Base-by-base conservation (phyloP, 2,329 filamentous ascomycete genomes). In the Xylaria sp. region DNA sequence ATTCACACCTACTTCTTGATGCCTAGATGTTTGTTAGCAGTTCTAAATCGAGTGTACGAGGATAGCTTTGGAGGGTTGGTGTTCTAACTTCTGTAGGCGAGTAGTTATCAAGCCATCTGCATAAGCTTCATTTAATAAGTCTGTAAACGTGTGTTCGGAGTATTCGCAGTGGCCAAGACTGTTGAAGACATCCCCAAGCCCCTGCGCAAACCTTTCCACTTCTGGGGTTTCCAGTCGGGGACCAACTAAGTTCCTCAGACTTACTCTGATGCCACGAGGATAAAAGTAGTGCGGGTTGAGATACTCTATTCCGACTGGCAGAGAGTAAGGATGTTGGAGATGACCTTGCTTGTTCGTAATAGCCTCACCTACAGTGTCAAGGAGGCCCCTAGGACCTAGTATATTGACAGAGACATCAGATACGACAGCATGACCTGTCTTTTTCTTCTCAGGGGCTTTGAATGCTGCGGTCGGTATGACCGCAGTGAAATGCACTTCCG, bases 251-350 rank as follows among this genome's bases (percentile, higher is more conserved):
- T 55, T 4, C n/a, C 52, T 45, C 17, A 55, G 12, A 11, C 45
- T 35, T 7, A 25, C 35, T 17, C 31, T 4, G 11, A 35, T 15
- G 2, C 12, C 25, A 25, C 25, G 21, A 35, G 59, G 38, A 42
- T 57, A 62, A 17, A 62, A 33, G 2, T 23, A 62, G 43, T 62
- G 60, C 2, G 60, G 60, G 37, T 62, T 62, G 2, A 62, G 2
- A 38, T 62, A 62, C 35, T 40, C 37, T 0, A 50, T 40, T 14
- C 31, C 53, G 9, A 8, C 5, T 21, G 25, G 31, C 14, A 62
- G 53, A 40, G 43, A 58, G 19, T 12, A 53, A n/a, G 60, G 60
- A 25, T 62, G 60, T 23, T 62, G 60, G 2, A 62, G 45, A 28
- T 57, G 38, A 15, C 46, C 47, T n/a, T 57, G n/a, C 9, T 2